Base-by-base conservation (phyloP, 2,329 filamentous ascomycete genomes). In the Incumbomyces lentus region DNA sequence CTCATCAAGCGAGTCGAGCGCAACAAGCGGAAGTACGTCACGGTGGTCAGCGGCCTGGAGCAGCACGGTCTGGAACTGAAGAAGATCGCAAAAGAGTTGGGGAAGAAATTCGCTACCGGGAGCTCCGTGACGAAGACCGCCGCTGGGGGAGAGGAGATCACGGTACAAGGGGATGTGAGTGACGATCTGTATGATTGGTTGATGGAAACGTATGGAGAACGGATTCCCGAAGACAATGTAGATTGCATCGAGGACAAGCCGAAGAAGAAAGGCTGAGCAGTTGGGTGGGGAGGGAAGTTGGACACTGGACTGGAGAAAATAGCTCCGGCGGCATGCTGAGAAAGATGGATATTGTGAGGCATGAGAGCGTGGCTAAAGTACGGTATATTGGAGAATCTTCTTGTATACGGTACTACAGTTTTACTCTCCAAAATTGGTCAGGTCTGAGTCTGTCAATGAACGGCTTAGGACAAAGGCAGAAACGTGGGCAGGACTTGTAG, bases 71-170 rank as follows among this genome's bases (percentile, higher is more conserved):
- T 96, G 35, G 90, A 96, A 47, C 75, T 95, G 60, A 98, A 98
- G 68, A 96, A 95, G 71, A 74, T 94, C 6, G 82, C 89, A 49
- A 96, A 96, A 73, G 92, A 96, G 61, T 82, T 96, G 57, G 92
- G 92, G 52, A 98, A 96, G 78, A 96, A 95, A 69, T 96, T 98
- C 62, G 92, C 92, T 26, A 96, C 92, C 8, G 92, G 92, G 1
- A 84, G 82, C 13, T 89, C 83, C 37, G 92, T 98, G 37, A 96
- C 90, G 7, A 95, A 95, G 70, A 78, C 84, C 1, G 77, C 87
- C 0, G 81, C 80, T 46, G 87, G 86, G 17, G 85, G 85, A 14
- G 92, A 98, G 68, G 92, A 96, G 69, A 96, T 98, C 63, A 93
- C 94, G 3, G 87, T 98, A 16, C 92, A 98, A 69, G 92, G 92